Conservation (phyloP, 371 early-diverging fungal species). For the Massospora cicadina region DNA sequence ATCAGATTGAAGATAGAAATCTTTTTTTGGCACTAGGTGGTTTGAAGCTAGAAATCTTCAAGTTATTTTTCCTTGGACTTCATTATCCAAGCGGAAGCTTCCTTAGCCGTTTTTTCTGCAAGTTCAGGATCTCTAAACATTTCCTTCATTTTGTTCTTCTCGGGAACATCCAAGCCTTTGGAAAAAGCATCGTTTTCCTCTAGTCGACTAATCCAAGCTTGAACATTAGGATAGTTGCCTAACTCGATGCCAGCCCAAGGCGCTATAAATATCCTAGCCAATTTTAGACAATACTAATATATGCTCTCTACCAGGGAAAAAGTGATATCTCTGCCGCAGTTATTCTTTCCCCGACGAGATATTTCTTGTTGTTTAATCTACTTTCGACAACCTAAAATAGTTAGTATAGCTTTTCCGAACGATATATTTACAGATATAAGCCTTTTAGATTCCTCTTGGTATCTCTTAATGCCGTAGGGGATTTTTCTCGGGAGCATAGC, state of each 20-base stretch:
- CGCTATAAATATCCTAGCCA: background rate
- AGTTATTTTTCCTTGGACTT: background rate
- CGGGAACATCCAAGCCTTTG: constrained; percentile 14
- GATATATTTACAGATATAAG: constrained; percentile 17
- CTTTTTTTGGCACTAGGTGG: too few species aligned
- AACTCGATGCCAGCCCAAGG: constrained; percentile 2
- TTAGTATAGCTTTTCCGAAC: background rate
- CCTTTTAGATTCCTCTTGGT: constrained; percentile 22
- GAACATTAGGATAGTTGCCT: constrained; percentile 8
- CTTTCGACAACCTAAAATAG: constrained; percentile 12
- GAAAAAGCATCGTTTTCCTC: constrained; percentile 2
- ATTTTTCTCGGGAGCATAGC: constrained; percentile 26
- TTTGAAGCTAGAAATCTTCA: too few species aligned
- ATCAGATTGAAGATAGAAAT: too few species aligned
- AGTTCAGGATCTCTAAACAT: background rate
- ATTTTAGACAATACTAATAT: background rate
- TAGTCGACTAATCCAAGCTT: constrained; percentile 11
- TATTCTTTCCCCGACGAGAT: constrained; percentile 17
- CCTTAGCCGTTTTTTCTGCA: background rate
- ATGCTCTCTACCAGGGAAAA: constrained; percentile 1
- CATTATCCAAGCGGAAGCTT: constrained; percentile 6
- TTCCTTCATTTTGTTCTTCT: constrained; percentile 1
- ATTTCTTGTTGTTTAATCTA: constrained; percentile 15
- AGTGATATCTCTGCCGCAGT: constrained; percentile 6
- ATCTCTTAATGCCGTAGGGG: constrained; percentile 26